Evolutionary conservation across 371 early-diverging fungal genomes (phyloP), one percentile per base, ranked within the genome.

Genomic region (Blastocladiella emersonii): DNA sequence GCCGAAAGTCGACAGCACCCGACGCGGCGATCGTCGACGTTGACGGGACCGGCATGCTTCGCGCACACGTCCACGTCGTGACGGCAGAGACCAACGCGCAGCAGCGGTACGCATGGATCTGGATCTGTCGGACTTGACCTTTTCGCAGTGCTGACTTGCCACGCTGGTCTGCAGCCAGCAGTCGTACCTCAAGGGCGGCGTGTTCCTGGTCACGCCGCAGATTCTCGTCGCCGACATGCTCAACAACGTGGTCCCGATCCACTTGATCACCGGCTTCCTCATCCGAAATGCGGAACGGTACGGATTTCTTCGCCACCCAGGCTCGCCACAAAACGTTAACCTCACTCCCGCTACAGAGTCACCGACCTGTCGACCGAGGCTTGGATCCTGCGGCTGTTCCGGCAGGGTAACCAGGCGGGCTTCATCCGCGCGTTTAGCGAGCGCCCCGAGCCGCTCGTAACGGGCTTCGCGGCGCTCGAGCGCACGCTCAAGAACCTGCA

Each of bases 341-440:
- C 13, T 39, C 45, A 30, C 53, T 30, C 32, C 21, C 7, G 12
- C 36, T 61, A 37, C 67, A 87, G 89, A 43, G 79, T 96, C 12
- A 77, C 78, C 0, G 86, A 85, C 1, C 78, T 86, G 41, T 89
- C 92, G 0, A 88, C 83, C 63, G 93, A 93, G 71, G 88, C 93
- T 4, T 89, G 94, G 66, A 88, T 94, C 39, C 71, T 96, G 25
- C 76, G 91, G 10, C 71, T 95, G 15, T 85, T 81, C 65, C 80
- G 93, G 17, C 80, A 88, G 61, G 74, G 82, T 23, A 96, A 95
- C 70, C 75, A 84, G 70, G 79, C 77, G 69, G 66, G 44, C 1
- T 96, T 95, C 64, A 88, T 97, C 68, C 93, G 95, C 66, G 98
- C 95, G 1, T 85, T 97, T 56, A 88, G 91, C n/a, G 95, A 96